Conservation (phyloP, 1,284 basidiomycete species). For the Ganoderma boninense region DNA sequence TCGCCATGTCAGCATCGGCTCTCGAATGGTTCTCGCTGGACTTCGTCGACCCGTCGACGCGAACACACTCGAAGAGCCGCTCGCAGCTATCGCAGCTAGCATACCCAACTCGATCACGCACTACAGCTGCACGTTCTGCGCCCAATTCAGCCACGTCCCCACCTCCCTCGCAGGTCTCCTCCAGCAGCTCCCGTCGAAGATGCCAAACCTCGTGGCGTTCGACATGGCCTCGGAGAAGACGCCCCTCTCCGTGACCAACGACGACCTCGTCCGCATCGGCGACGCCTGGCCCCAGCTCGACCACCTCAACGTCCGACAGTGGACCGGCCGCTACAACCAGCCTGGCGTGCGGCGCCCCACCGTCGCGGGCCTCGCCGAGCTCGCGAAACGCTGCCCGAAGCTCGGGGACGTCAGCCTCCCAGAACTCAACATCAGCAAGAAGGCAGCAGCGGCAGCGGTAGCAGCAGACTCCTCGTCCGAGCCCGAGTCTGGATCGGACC, state of each 20-base stretch:
- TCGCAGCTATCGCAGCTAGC: not conserved
- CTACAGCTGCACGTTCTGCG: not conserved
- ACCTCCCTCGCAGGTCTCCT: not conserved
- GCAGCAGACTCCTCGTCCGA: too few relatives aligned
- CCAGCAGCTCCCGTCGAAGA: not conserved
- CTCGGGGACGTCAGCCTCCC: not conserved
- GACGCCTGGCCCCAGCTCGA: not conserved
- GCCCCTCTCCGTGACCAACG: not conserved
- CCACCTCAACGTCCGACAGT: not conserved
- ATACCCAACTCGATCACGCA: not conserved
- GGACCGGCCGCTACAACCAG: not conserved
- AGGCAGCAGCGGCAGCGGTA: not conserved
- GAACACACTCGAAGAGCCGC: not conserved
- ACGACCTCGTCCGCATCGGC: not conserved
- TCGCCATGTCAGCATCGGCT: not conserved
- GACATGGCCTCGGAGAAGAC: not conserved
- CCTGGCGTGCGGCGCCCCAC: not conserved
- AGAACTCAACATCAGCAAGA: not conserved
- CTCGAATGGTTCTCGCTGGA: not conserved
- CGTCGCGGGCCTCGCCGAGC: not conserved
- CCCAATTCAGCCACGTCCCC: not conserved
- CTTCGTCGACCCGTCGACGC: not conserved
- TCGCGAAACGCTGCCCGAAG: constrained; percentile 3
- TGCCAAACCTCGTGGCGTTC: not conserved
- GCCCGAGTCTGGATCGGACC: not conserved